Conservation (phyloP, 495 filamentous ascomycete species). For the Penicillium paxilli region DNA sequence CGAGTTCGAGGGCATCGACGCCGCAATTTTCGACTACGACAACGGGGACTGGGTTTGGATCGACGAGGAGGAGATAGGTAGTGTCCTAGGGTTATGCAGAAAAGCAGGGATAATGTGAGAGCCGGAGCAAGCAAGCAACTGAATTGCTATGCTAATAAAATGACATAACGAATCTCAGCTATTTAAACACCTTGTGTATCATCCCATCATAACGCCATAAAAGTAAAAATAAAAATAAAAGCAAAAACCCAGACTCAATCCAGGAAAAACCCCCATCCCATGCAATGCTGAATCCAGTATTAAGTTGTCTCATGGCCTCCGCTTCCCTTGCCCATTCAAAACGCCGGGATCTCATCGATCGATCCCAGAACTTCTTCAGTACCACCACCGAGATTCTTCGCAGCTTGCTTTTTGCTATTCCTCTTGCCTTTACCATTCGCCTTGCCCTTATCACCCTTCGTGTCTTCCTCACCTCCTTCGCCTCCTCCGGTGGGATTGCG, state of each 20-base stretch:
- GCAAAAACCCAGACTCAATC: too few species aligned
- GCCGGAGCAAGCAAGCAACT: too few species aligned
- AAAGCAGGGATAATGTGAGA: too few species aligned
- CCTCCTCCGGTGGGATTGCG: conserved; percentile 41
- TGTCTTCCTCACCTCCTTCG: conserved; percentile 30
- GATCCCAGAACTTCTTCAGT: conserved; percentile 44
- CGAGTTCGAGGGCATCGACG: conserved; percentile 30
- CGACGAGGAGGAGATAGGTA: conserved; percentile 71
- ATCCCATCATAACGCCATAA: conserved; percentile 11
- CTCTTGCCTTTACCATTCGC: conserved; percentile 34
- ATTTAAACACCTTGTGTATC: conserved; percentile 15
- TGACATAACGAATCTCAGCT: background rate
- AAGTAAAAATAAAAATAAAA: conserved; percentile 11
- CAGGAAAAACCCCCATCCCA: background rate
- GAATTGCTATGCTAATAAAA: background rate
- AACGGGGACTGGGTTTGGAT: conserved; percentile 88
- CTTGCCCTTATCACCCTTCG: conserved; percentile 38
- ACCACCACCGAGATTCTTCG: conserved; percentile 35
- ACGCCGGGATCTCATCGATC: conserved; percentile 37
- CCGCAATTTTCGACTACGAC: conserved; percentile 52
- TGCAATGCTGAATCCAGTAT: background rate
- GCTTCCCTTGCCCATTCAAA: too few species aligned
- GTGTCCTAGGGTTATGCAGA: too few species aligned
- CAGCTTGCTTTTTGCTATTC: conserved; percentile 38
- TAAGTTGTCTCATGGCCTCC: background rate